Percentiles rank a stretch among this genome's conserved stretches.
Evolutionary conservation across 208 protist species (phyloP).

Genomic region (Leishmania turanica): DNA sequence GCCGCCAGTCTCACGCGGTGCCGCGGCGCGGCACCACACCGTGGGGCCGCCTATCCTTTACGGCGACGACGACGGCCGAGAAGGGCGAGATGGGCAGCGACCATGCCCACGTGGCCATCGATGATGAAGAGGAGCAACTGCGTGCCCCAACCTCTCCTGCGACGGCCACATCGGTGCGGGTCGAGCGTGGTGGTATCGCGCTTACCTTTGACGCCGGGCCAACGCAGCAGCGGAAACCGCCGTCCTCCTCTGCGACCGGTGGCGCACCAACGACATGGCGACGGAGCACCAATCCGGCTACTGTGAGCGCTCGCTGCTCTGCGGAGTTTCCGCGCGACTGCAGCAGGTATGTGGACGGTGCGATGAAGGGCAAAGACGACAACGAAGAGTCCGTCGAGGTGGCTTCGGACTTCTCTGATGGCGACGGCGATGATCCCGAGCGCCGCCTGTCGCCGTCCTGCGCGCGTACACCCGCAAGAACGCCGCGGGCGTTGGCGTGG

Average conservation of each 20-base stretch:
- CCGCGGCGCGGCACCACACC: background rate
- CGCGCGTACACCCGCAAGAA: background rate
- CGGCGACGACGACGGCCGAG: background rate
- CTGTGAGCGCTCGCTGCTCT: background rate
- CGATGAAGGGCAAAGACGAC: background rate
- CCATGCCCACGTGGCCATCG: background rate
- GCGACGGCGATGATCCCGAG: background rate
- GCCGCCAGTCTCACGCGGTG: background rate
- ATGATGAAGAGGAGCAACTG: constrained; percentile 1
- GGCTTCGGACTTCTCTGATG: background rate
- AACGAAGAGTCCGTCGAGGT: background rate
- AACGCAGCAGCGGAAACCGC: background rate
- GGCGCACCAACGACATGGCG: background rate
- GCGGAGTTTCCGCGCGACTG: background rate
- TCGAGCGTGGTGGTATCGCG: constrained; percentile 39
- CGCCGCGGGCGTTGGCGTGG: background rate
- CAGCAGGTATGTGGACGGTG: background rate
- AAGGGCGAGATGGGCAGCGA: background rate
- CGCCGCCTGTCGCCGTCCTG: background rate
- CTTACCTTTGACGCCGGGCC: constrained; percentile 32
- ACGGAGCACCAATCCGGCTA: background rate
- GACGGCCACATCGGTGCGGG: constrained; percentile 3
- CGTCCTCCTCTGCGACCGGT: background rate
- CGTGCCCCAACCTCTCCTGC: background rate
- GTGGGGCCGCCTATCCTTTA: background rate